phyloP scores from a whole-genome alignment of 2,329 filamentous ascomycete species.

The Neonectria hederae region DNA sequence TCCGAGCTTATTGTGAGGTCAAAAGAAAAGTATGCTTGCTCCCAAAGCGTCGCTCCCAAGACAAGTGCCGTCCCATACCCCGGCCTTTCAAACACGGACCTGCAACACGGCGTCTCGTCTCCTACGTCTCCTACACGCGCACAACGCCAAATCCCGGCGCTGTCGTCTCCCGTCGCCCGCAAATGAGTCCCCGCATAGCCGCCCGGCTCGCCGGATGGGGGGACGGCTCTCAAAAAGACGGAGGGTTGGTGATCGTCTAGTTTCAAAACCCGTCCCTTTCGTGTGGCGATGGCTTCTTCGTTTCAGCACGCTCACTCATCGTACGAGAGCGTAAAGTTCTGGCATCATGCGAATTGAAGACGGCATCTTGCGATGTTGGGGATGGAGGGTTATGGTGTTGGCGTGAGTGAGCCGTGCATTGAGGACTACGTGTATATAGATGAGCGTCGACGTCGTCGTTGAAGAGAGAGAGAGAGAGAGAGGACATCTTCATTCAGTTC shows the following conservation, averaged over 20 bases:
- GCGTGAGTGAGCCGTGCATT: constrained; percentile 14
- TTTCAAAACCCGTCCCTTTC: constrained; percentile 17
- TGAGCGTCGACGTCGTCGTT: constrained; percentile 9
- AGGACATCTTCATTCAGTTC: constrained; percentile 17
- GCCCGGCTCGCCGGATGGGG: constrained; percentile 2
- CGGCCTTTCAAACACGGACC: constrained; percentile 18
- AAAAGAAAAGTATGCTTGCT: constrained; percentile 2
- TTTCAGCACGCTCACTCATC: constrained; percentile 29
- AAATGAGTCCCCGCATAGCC: neutral
- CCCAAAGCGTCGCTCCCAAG: constrained; percentile 1
- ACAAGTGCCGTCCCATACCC: constrained; percentile 15
- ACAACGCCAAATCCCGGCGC: neutral
- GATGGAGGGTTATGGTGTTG: neutral
- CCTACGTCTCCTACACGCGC: neutral
- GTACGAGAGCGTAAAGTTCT: constrained; percentile 33
- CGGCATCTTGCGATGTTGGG: constrained; percentile 6
- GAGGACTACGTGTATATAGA: constrained; percentile 25
- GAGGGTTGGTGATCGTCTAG: neutral
- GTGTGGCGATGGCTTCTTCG: constrained; percentile 10
- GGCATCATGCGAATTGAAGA: constrained; percentile 22
- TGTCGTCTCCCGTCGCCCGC: neutral
- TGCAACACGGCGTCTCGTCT: constrained; percentile 14
- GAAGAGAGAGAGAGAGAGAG: neutral
- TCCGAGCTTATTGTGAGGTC: constrained; percentile 9
- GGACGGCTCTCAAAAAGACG: neutral